phyloP scores from a whole-genome alignment of 495 filamentous ascomycete species.

The Penicillium steckii region DNA sequence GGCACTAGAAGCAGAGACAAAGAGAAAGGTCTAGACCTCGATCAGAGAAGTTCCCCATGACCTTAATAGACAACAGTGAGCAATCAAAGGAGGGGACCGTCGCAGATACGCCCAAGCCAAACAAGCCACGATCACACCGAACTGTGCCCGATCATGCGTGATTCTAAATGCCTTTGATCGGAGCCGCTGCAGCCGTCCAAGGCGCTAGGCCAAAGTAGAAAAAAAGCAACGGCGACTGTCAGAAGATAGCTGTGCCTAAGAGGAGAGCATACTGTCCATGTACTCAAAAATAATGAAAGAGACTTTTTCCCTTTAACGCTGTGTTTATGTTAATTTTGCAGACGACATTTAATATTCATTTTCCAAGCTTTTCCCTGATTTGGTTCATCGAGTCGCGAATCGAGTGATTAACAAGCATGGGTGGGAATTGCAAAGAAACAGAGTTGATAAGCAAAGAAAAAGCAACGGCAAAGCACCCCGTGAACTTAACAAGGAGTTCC shows the following conservation, averaged over 20 bases:
- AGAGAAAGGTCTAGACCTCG: slow-evolving; percentile 7
- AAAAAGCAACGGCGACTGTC: slow-evolving; percentile 24
- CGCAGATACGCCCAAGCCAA: slow-evolving; percentile 7
- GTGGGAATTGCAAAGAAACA: not conserved
- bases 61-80: slow-evolving; percentile 12
- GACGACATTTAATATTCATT: slow-evolving; percentile 5
- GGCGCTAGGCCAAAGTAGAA: not conserved
- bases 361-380: not conserved
- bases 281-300: no score
- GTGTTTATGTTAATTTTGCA: no score
- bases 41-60: slow-evolving; percentile 12
- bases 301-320: no score
- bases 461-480: not conserved
- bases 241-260: slow-evolving; percentile 19
- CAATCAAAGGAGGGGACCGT: slow-evolving; percentile 19
- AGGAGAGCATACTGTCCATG: slow-evolving; percentile 9
- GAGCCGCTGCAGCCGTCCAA: slow-evolving; percentile 23
- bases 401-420: not conserved
- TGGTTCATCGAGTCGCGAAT: not conserved
- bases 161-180: slow-evolving; percentile 15
- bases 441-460: not conserved
- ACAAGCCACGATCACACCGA: slow-evolving; percentile 28
- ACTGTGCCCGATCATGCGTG: slow-evolving; percentile 12
- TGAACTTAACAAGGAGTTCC: not conserved
- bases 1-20: not conserved